Base-by-base conservation (phyloP, 2,329 filamentous ascomycete species). In the Alternaria brassicicola region DNA sequence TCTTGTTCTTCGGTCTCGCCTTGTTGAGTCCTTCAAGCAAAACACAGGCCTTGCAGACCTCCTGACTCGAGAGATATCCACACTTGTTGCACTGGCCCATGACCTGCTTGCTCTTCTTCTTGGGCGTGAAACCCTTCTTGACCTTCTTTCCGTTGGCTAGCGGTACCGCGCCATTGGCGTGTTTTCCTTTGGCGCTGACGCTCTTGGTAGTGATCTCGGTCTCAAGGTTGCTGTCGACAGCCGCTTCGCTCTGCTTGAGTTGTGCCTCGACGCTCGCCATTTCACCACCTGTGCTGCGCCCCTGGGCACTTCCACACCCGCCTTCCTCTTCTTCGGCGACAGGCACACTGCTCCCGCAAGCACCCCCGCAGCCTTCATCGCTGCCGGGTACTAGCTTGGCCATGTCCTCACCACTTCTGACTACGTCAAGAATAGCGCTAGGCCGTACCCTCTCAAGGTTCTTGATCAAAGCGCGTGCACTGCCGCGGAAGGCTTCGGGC, bases 361-460 rank as follows among this genome's bases (percentile, higher is more conserved):
- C 66, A 15, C 70, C 69, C 39, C 74, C 65, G 61, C 71, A 72
- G 9, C 73, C 66, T 10, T 77, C 72, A 74, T 75, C 70, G 71
- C 75, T 63, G 76, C 81, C 69, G 0, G 90, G 90, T 0, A 95
- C 91, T n/a, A 98, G 81, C 56, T 86, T 88, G 9, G 93, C 94
- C 91, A 99, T 97, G 65, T 98, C 95, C 77, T 98, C 94, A 35
- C 95, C 95, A 72, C 93, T 97, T 57, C 90, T 85, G 26, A 99
- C 94, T 52, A 99, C 92, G 74, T 99, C 95, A 54, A 99, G 76
- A 50, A 99, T 98, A 3, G 94, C 93, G 71, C 93, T 97, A 1
- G 95, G 94, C 2, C 95, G 85, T 7, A 99, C 92, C 68, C 90
- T 90, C 78, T 99, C 95, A 30, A 99, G 81, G 67, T 94, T 96